Base-by-base conservation (phyloP, 169 alveolate species). In the Eimeria maxima region DNA sequence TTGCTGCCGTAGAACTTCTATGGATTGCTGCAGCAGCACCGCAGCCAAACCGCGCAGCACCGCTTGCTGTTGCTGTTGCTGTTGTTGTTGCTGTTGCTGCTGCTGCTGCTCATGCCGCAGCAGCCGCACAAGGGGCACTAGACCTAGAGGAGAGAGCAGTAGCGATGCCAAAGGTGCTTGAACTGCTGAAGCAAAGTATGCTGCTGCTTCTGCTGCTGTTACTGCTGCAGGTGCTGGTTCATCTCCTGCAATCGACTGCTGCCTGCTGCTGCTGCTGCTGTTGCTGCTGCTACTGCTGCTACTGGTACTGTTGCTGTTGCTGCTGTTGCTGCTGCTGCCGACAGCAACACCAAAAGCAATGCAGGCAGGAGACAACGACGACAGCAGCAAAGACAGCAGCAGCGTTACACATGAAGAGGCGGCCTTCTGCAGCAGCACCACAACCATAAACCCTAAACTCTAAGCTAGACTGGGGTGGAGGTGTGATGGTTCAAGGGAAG, bases 21-120 rank as follows among this genome's bases (percentile, higher is more conserved):
- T 76, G 1, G 88, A 76, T 42, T 76, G 88, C 88, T 76, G 88
- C 88, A 76, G 88, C 60, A 76, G 22, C 60, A 76, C 50, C 63
- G 88, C 88, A 76, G 63, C 60, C 38, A 76, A 42, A 3, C 88
- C 88, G n/a, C 60, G 88, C 88, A 76, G 60, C 29, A 76, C 65
- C 63, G 13, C 38, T 27, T 76, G 88, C 88, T 29, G 60, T 45
- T 71, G 50, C 81, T n/a, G 53, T 45, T 76, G 65, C 3, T 76
- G 65, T 6, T 44, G 24, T 33, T 76, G 88, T 33, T 76, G 88
- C 60, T 76, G 88, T 27, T 76, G 88, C 60, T 76, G 88, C 33
- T 76, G 88, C 88, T 76, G 88, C 88, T 76, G 88, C 63, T 76
- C 33, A 47, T 42, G 29, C 50, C 63, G 88, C 88, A 76, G 60